Evolutionary conservation across 805 yeast genomes (phyloP), one percentile per base, ranked within the genome.

Genomic region (Metschnikowia aberdeeniae): DNA sequence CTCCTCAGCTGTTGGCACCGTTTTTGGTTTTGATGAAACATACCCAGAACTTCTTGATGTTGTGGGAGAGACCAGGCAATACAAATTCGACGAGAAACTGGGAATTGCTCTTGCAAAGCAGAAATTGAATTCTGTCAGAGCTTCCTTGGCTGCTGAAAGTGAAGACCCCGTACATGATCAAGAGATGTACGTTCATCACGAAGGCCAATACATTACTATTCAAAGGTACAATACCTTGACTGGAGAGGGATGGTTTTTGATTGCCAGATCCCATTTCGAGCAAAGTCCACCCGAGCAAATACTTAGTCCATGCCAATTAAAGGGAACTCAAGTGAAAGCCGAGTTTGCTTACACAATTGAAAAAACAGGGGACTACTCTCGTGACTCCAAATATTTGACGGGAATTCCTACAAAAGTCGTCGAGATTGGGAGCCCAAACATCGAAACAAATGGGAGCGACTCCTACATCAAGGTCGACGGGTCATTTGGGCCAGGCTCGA

Each of bases 171-270:
- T 59, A 37, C 72, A 72, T 42, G 75, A 72, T 46, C 86, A 86
- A 55, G 97, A 92, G 64, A 89, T 87, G 86, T 92, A 87, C 62
- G 86, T 92, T 34, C 97, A 92, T 60, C 97, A 87, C 58, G 95
- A 89, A 51, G 96, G 87, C 11, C 96, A 90, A 62, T 92, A 76
- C 62, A 87, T 92, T 47, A 90, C 97, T 0, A 81, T 92, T 44
- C 97, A 92, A 63, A 73, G 98, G 54, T 77, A 82, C 24, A 87
- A 88, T 60, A 84, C 95, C 0, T 77, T 80, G 52, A 81, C 89
- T 2, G 98, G 98, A 1, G 76, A 77, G 47, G 99, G 99, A 2
- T 87, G 86, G 80, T 89, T 86, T 55, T 71, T 93, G 56, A 77
- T 92, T 57, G 96, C 97, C 0, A 78, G 97, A 60, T 81, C 93